Base-by-base conservation (phyloP, 805 yeast species). In the Pichia ethanolica region DNA sequence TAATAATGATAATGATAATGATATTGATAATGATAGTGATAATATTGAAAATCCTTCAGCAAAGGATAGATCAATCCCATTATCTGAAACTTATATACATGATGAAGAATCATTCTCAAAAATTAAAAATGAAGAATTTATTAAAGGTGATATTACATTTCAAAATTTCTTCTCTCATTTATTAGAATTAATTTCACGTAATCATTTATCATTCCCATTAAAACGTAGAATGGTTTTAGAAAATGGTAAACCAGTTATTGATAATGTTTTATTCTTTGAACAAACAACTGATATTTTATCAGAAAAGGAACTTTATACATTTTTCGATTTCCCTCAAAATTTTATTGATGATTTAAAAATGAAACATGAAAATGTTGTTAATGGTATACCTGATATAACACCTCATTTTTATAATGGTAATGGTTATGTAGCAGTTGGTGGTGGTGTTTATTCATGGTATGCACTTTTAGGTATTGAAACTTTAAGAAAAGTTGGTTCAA, bases 371-470 rank as follows among this genome's bases (percentile, higher is more conserved):
- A 53, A 55, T 13, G 65, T 67, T 7, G 63, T 65, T 39, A 51
- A 44, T 12, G 60, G 59, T 30, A 54, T 67, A 36, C 70, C 70
- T 10, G 47, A 56, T 27, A 46, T 54, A 12, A 49, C 47, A 10
- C 68, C 70, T 4, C 45, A 53, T 13, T 63, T 65, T 42, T 67
- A 65, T 50, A 48, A 51, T 6, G 71, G 70, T 34, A 55, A 59
- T 46, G 71, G 91, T 78, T 30, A 81, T 73, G 83, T 84, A 1
- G 78, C 78, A 58, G 89, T 86, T 32, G 95, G 91, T 35, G 95
- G 95, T 40, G 93, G 90, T 4, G 77, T 77, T 56, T 85, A 80
- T 65, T 80, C 86, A 53, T 83, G 91, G 75, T 72, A 83, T 57
- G 79, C 88, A 5, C 67, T 85, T 38, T 68, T 85, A 27, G 79